These are phyloP conservation scores for Calycina marina DNA, from an alignment of 2,329 filamentous ascomycete species.

Conservation along the genomic window DNA sequence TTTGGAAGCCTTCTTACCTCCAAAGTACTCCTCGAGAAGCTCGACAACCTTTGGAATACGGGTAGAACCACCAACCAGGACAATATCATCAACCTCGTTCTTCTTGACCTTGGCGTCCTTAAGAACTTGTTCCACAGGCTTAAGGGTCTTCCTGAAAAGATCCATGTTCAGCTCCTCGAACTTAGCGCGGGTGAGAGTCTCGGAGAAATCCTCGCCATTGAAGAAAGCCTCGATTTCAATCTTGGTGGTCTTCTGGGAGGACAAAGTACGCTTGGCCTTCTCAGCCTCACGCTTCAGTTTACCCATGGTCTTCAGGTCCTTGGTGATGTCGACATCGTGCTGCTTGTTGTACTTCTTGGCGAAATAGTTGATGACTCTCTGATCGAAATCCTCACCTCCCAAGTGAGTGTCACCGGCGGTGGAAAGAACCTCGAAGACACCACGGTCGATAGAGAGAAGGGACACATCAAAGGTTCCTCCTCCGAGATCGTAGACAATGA, in stretches of 20 bases:
- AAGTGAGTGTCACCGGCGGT: slow-evolving; percentile 95
- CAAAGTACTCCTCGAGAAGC: slow-evolving; percentile 92
- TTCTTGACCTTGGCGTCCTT: slow-evolving; percentile 98
- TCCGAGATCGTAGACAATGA: slow-evolving; percentile 87
- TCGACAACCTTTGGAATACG: slow-evolving; percentile 97
- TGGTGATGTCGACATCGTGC: slow-evolving; percentile 79
- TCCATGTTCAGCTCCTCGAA: slow-evolving; percentile 99
- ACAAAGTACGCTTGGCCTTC: slow-evolving; percentile 97
- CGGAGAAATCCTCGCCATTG: slow-evolving; percentile 93
- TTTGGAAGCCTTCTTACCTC: slow-evolving; percentile 95
- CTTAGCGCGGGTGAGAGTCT: slow-evolving; percentile 96
- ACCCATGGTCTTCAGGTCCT: slow-evolving; percentile 95
- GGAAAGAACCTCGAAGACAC: slow-evolving; percentile 87
- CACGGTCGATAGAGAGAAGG: slow-evolving; percentile 78
- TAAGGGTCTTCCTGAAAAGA: slow-evolving; percentile 97
- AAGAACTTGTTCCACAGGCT: slow-evolving; percentile 96
- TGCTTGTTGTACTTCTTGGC: slow-evolving; percentile 99
- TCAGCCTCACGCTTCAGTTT: slow-evolving; percentile 99
- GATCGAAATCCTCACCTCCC: slow-evolving; percentile 97
- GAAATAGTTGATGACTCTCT: slow-evolving; percentile 92
- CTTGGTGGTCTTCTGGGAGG: slow-evolving; percentile 81
- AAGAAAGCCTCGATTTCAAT: slow-evolving; percentile 97
- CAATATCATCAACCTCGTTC: slow-evolving; percentile 87
- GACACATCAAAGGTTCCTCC: slow-evolving; percentile 93
- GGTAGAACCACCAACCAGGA: slow-evolving; percentile 94